A percentile compares a stretch with the other conserved stretches of the same genome.
These are phyloP conservation scores for Yarrowia sp. DNA, from an alignment of 805 yeast species.

Conservation along the genomic window DNA sequence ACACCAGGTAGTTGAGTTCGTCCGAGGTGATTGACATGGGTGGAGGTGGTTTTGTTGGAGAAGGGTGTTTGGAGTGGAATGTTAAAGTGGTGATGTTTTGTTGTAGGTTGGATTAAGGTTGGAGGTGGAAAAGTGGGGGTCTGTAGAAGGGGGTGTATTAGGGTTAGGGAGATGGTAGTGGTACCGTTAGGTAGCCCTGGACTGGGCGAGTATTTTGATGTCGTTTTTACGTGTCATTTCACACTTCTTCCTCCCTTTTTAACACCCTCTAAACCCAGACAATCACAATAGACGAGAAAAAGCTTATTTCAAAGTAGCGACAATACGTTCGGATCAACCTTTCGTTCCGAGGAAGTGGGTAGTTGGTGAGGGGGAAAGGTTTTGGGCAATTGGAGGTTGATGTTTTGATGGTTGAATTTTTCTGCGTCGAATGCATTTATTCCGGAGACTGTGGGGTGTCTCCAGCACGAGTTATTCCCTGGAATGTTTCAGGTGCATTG, in stretches of 20 bases:
- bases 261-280: too few species aligned
- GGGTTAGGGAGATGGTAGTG: not conserved
- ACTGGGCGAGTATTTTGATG: too few species aligned
- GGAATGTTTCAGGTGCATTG: not conserved
- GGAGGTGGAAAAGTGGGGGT: not conserved
- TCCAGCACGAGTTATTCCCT: not conserved
- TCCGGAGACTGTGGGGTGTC: not conserved
- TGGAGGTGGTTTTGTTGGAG: not conserved
- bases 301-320: not conserved
- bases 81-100: conserved; percentile 20
- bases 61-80: conserved; percentile 9
- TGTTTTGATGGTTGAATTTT: not conserved
- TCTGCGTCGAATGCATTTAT: not conserved
- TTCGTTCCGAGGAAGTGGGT: not conserved
- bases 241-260: too few species aligned
- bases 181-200: not conserved
- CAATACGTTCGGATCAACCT: not conserved
- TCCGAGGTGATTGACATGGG: conserved; percentile 75
- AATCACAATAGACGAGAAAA: not conserved
- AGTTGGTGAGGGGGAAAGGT: too few species aligned
- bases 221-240: too few species aligned
- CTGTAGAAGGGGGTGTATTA: too few species aligned
- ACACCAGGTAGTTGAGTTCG: conserved; percentile 83
- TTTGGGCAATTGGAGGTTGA: not conserved
- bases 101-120: not conserved